Evolutionary conservation across 78 protist genomes (phyloP), one percentile per base, ranked within the genome.

Genomic region (Dictyostelium capitatum): DNA sequence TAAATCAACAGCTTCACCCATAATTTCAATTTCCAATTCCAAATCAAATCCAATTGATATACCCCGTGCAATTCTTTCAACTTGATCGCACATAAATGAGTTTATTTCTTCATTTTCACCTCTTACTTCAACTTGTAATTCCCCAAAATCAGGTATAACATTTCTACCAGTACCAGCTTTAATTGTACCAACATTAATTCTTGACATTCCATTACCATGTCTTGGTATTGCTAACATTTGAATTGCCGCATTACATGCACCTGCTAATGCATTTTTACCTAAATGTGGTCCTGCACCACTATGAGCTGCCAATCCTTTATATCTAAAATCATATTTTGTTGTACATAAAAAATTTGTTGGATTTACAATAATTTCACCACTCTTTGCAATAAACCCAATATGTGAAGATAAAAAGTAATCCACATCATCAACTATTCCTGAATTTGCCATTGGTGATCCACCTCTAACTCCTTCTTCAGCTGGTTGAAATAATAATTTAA

Each of bases 391-490:
- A 11, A 80, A 80, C 3, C 87, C 87, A 20, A 80, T n/a, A 80
- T 80, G 87, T 37, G 75, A 62, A 3, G 78, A 43, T 6, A 80
- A 51, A 23, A 12, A 80, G 6, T 62, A 80, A 41, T 64, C n/a
- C 0, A n/a, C 48, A 80, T 80, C 87, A 47, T 80, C 87, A 6
- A 80, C 57, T 46, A 80, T 62, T 0, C 87, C 87, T 62, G 59
- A 43, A 9, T 62, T 47, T 17, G 75, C 75, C 73, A 80, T 62
- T 56, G 87, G 56, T 25, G 20, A 8, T 1, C 77, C 87, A 46
- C 87, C 87, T 62, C 87, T 30, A 6, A 62, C 75, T 37, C 87
- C 87, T 46, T 80, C 87, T 47, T 80, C 87, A 3, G 87, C 73
- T 25, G 87, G 87, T 80, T 80, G 87, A 46, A 80, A 80, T 25